A percentile compares a stretch with the other conserved stretches of the same genome.
phyloP scores from a whole-genome alignment of 345 rosid genomes.

The Mercurialis annua region DNA sequence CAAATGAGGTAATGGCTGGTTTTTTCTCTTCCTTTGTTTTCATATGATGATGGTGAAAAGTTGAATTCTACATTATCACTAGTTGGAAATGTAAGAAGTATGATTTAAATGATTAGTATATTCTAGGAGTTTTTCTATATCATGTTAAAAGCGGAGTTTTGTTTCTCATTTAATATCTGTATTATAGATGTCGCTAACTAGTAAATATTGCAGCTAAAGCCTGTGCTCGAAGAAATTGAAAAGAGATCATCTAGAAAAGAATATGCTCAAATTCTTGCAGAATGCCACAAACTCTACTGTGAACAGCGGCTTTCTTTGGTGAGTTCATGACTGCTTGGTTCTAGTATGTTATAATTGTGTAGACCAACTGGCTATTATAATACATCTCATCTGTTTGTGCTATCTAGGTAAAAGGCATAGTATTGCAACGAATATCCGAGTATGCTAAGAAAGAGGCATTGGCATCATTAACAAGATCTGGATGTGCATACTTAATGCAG shows the following conservation, averaged over 20 bases:
- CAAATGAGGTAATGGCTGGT: slow-evolving; percentile 62
- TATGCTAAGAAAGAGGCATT: slow-evolving; percentile 86
- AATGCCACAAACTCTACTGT: slow-evolving; percentile 92
- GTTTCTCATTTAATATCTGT: neutral
- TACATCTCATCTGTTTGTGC: slow-evolving; percentile 8
- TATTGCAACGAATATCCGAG: slow-evolving; percentile 80
- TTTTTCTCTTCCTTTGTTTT: slow-evolving; percentile 9
- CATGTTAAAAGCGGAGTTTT: neutral
- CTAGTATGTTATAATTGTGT: neutral
- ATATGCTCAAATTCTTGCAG: slow-evolving; percentile 73
- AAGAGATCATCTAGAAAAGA: slow-evolving; percentile 91
- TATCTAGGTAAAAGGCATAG: slow-evolving; percentile 77
- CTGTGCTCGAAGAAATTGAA: slow-evolving; percentile 84
- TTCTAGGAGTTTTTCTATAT: neutral
- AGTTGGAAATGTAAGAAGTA: neutral
- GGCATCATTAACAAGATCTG: slow-evolving; percentile 93
- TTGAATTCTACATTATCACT: neutral
- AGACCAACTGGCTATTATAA: slow-evolving; percentile 9
- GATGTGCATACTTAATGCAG: slow-evolving; percentile 96
- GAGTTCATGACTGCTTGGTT: slow-evolving; percentile 28
- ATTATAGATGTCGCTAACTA: slow-evolving; percentile 17
- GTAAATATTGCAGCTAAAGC: slow-evolving; percentile 71
- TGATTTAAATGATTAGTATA: neutral
- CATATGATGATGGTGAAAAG: neutral
- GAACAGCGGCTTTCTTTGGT: slow-evolving; percentile 92